Conservation (phyloP, 257 asterid species). For the Nicotiana sylvestris region DNA sequence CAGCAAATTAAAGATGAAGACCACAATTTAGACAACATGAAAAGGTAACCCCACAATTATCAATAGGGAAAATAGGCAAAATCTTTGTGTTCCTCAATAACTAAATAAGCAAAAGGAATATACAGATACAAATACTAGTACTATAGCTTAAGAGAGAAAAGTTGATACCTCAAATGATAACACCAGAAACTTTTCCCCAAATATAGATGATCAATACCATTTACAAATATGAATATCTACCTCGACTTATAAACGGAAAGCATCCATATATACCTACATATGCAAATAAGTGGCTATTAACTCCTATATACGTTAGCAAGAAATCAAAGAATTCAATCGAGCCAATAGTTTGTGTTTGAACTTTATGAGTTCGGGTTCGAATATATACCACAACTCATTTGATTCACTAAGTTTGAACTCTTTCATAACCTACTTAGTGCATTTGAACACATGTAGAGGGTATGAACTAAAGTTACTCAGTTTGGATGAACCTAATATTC, state of each 20-base stretch:
- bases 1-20: background rate
- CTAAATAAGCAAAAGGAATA: background rate
- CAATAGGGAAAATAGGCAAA: background rate
- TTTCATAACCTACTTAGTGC: too few species aligned
- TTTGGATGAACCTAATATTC: too few species aligned
- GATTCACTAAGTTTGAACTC: too few species aligned
- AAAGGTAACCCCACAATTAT: background rate
- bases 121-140: background rate
- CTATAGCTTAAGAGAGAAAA: background rate
- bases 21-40: background rate
- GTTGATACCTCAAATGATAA: background rate
- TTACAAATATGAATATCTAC: background rate
- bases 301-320: background rate
- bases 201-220: background rate
- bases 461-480: too few species aligned
- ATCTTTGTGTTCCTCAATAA: conserved; percentile 6
- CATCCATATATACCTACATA: background rate
- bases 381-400: too few species aligned
- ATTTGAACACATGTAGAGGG: too few species aligned
- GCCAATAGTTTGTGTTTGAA: background rate
- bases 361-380: too few species aligned
- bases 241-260: background rate
- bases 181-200: background rate
- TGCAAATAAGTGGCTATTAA: background rate
- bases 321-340: background rate